Evolutionary conservation across 2,329 filamentous ascomycete species (phyloP).

Genomic region (Alternaria novae-zelandiae): DNA sequence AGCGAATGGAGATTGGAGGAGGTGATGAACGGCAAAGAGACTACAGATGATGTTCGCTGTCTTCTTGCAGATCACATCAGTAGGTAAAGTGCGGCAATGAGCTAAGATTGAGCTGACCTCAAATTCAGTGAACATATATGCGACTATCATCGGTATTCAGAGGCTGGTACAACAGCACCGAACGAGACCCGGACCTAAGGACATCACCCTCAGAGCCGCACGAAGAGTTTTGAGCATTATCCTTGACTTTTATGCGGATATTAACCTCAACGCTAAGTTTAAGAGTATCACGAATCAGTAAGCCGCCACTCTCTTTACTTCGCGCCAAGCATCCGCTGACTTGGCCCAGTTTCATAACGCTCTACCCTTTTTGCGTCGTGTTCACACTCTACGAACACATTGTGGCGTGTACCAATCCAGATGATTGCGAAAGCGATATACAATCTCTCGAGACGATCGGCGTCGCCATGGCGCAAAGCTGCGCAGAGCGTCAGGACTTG

Average conservation of each 20-base stretch:
- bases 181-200: constrained; percentile 12
- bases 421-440: constrained; percentile 35
- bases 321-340: not conserved
- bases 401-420: constrained; percentile 26
- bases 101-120: not conserved
- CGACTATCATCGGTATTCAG: constrained; percentile 35
- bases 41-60: constrained; percentile 11
- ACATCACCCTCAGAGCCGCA: constrained; percentile 27
- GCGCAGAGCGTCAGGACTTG: constrained; percentile 19
- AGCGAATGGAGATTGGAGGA: constrained; percentile 29
- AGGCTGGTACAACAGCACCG: constrained; percentile 16
- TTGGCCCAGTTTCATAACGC: constrained; percentile 31
- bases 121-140: constrained; percentile 26
- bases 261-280: not conserved
- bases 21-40: constrained; percentile 12
- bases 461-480: constrained; percentile 26
- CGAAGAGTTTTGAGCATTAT: constrained; percentile 30
- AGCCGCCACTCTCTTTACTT: not conserved
- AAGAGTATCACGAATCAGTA: constrained; percentile 29
- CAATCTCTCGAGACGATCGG: constrained; percentile 29
- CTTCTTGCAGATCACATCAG: constrained; percentile 32
- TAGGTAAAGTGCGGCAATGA: not conserved
- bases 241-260: constrained; percentile 23
- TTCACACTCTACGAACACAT: constrained; percentile 41
- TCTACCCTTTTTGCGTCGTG: constrained; percentile 40